Evolutionary conservation across 148 eudicot genomes (phyloP).

Genomic region (Beta vulgaris): DNA sequence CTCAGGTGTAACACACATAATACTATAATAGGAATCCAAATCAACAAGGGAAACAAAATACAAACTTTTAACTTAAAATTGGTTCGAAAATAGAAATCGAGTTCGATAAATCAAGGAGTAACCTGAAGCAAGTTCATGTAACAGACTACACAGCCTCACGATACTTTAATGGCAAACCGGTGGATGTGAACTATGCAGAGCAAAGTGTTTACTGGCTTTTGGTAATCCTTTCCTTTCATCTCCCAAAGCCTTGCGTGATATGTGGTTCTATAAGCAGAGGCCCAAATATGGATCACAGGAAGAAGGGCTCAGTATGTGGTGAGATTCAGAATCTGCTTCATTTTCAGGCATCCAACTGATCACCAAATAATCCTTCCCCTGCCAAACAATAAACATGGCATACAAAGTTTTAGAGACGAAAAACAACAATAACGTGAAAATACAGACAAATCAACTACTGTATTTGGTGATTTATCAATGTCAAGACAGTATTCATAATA

Average conservation of each 20-base stretch:
- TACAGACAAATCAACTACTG: too few species aligned
- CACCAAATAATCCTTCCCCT: constrained; percentile 11
- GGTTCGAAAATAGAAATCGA: constrained; percentile 7
- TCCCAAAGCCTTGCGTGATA: neutral
- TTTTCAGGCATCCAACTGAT: constrained; percentile 17
- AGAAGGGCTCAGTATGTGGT: constrained; percentile 17
- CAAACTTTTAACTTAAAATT: neutral
- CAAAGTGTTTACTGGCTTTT: neutral
- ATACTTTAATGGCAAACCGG: constrained; percentile 7
- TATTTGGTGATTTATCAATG: neutral
- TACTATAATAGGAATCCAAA: neutral
- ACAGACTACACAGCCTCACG: neutral
- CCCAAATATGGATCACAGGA: constrained; percentile 10
- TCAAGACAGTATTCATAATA: neutral
- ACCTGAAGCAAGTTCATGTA: constrained; percentile 17
- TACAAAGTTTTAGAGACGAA: neutral
- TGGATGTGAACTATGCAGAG: neutral
- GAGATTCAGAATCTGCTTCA: constrained; percentile 26
- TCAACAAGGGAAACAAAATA: neutral
- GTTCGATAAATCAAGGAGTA: constrained; percentile 22
- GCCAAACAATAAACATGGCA: constrained; percentile 9
- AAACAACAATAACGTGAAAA: neutral
- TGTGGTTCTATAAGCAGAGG: constrained; percentile 9
- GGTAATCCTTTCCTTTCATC: constrained; percentile 1
- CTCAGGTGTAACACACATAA: neutral